Percentiles rank a stretch among this genome's conserved stretches.
phyloP scores from a whole-genome alignment of 2,329 filamentous ascomycete genomes.

The Ophiosphaerella korrae region DNA sequence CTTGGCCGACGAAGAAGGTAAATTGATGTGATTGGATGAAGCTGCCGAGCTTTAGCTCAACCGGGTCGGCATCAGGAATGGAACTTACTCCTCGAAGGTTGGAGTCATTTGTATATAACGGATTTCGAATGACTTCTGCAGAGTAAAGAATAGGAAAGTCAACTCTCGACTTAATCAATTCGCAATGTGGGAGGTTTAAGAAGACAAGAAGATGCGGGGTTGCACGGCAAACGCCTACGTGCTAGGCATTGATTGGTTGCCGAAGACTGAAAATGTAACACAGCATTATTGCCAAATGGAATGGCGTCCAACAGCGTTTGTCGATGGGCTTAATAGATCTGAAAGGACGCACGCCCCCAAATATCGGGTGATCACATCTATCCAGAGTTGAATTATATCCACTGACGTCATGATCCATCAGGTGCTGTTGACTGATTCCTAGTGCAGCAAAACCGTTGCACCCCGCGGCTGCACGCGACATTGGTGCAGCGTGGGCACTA shows the following conservation, averaged over 20 bases:
- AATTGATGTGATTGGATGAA: conserved; percentile 28
- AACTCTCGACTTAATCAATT: neutral
- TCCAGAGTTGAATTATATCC: no score
- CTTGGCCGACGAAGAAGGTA: conserved; percentile 28
- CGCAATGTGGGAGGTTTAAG: neutral
- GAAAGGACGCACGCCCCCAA: no score
- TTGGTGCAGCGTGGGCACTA: no score
- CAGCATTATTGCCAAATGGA: neutral
- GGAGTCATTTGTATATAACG: conserved; percentile 13
- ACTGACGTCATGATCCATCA: no score
- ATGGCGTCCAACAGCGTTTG: neutral
- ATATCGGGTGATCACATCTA: no score
- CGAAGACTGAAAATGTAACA: neutral
- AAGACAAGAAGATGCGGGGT: conserved; percentile 3
- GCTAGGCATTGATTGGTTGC: conserved; percentile 8
- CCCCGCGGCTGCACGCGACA: no score
- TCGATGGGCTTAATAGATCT: no score
- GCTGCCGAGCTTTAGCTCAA: conserved; percentile 19
- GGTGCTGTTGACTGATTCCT: no score
- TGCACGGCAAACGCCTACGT: conserved; percentile 9
- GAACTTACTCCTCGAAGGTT: conserved; percentile 24
- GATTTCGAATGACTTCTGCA: conserved; percentile 7
- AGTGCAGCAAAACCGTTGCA: no score
- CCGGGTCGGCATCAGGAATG: conserved; percentile 4
- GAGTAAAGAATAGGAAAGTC: conserved; percentile 4